phyloP scores from a whole-genome alignment of 805 yeast genomes.

The Millerozyma miso region DNA sequence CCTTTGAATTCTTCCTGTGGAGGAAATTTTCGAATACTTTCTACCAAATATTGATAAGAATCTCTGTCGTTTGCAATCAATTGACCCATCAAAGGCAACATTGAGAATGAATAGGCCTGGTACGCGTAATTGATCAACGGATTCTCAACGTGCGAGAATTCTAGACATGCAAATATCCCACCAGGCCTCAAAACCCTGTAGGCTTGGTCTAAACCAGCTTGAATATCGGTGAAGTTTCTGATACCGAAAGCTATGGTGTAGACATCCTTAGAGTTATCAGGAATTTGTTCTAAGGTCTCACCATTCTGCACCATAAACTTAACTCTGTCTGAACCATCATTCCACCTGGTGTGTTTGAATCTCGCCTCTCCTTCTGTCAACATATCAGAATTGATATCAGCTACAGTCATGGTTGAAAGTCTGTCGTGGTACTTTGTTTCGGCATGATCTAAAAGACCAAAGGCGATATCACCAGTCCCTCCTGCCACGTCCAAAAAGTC shows the following conservation, averaged over 20 bases:
- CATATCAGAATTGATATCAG: constrained; percentile 96
- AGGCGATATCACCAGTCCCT: constrained; percentile 98
- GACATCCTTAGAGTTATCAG: constrained; percentile 84
- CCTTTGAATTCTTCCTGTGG: constrained; percentile 82
- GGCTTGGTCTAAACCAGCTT: constrained; percentile 92
- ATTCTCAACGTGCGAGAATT: constrained; percentile 88
- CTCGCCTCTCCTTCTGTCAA: constrained; percentile 85
- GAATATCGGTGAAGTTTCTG: constrained; percentile 92
- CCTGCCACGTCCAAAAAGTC: constrained; percentile 96
- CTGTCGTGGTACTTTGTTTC: constrained; percentile 69
- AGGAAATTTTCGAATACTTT: constrained; percentile 89
- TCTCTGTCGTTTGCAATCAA: constrained; percentile 92
- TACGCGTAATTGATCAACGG: constrained; percentile 69
- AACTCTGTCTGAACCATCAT: constrained; percentile 60
- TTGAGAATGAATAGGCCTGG: constrained; percentile 82
- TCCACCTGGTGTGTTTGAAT: constrained; percentile 54
- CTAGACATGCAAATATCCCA: constrained; percentile 94
- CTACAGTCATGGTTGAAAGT: constrained; percentile 78
- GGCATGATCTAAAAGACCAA: constrained; percentile 91
- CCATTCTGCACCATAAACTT: constrained; percentile 88
- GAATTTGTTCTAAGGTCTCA: constrained; percentile 77
- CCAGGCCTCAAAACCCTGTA: constrained; percentile 95
- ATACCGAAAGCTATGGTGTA: constrained; percentile 97
- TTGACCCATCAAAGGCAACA: constrained; percentile 93
- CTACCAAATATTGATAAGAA: constrained; percentile 93